A percentile compares a stretch with the other conserved stretches of the same genome.
These are phyloP conservation scores for Acanthamoeba healyi DNA, from an alignment of 208 protist species.

Conservation along the genomic window DNA sequence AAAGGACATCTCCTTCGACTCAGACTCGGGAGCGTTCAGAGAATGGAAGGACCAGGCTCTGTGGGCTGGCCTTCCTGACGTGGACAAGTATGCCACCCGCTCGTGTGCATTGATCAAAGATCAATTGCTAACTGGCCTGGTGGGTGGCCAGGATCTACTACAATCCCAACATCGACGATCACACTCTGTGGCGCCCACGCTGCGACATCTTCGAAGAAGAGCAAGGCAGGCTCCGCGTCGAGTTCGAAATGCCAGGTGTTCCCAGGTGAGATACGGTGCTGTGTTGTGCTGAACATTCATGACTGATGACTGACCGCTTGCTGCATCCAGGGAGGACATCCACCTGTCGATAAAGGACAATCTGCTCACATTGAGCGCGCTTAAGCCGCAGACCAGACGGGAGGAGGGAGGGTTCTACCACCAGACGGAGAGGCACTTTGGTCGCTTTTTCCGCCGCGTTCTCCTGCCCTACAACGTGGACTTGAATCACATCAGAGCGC, in stretches of 20 bases:
- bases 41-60: constrained; percentile 36
- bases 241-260: constrained; percentile 58
- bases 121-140: not conserved
- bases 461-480: constrained; percentile 33
- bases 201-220: constrained; percentile 64
- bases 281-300: not conserved
- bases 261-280: not conserved
- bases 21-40: not conserved
- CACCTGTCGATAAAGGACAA: constrained; percentile 23
- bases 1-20: not conserved
- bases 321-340: not conserved
- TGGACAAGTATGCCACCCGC: not conserved
- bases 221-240: constrained; percentile 26
- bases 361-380: constrained; percentile 1
- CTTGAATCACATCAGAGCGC: not conserved
- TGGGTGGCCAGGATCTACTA: constrained; percentile 1
- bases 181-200: constrained; percentile 21
- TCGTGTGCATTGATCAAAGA: no score
- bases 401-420: constrained; percentile 60
- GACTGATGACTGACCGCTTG: not conserved
- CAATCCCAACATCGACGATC: constrained; percentile 63
- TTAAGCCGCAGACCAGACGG: constrained; percentile 52
- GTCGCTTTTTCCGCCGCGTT: constrained; percentile 48
- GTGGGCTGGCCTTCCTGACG: constrained; percentile 19
- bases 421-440: constrained; percentile 53